Conservation (phyloP, 2,329 filamentous ascomycete genomes). For the Rutstroemia sydowiana region DNA sequence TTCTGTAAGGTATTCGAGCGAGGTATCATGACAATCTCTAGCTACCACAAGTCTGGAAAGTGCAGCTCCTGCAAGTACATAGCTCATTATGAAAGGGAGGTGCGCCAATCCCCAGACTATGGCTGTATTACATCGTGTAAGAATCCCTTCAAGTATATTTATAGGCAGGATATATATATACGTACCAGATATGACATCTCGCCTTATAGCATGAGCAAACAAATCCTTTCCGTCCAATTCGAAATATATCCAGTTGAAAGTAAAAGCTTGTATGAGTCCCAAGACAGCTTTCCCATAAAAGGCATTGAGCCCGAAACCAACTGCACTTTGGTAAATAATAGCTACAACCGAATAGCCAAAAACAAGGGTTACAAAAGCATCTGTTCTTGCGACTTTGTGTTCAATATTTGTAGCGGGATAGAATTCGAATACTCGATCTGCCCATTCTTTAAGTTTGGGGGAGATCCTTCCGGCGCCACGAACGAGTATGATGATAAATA, state of each 20-base stretch:
- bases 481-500: conserved; percentile 37
- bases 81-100: conserved; percentile 56
- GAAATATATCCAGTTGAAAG: conserved; percentile 58
- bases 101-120: conserved; percentile 49
- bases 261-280: conserved; percentile 49
- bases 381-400: conserved; percentile 56
- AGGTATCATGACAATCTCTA: conserved; percentile 43
- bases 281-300: conserved; percentile 57
- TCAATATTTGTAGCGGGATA: conserved; percentile 58
- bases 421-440: conserved; percentile 44
- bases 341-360: conserved; percentile 58
- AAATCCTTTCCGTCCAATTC: conserved; percentile 51
- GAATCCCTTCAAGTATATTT: background rate
- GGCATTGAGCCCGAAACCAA: conserved; percentile 44
- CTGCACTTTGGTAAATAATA: conserved; percentile 50
- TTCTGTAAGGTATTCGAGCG: conserved; percentile 42
- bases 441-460: conserved; percentile 12
- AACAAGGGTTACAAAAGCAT: conserved; percentile 57
- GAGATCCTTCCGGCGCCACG: conserved; percentile 28
- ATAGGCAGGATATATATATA: background rate
- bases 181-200: conserved; percentile 38
- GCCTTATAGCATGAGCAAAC: conserved; percentile 52
- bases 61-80: conserved; percentile 50
- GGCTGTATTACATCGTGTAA: conserved; percentile 29
- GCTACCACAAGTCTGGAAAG: conserved; percentile 52